Conservation (phyloP, 2,329 filamentous ascomycete genomes). For the Aspergillus amoenus region DNA sequence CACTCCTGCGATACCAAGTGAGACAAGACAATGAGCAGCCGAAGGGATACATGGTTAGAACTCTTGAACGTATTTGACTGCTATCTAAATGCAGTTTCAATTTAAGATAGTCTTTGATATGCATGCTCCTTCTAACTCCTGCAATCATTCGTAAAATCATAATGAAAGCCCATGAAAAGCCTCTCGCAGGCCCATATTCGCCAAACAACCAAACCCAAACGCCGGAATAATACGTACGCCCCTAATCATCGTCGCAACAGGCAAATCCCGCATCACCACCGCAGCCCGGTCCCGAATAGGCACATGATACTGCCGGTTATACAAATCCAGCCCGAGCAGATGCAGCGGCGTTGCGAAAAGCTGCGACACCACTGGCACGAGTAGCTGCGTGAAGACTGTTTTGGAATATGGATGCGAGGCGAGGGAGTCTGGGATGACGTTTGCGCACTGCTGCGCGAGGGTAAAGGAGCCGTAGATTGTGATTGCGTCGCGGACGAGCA, state of each 20-base stretch:
- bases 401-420: constrained; percentile 22
- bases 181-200: constrained; percentile 55
- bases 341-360: constrained; percentile 78
- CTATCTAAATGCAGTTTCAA: too few species aligned
- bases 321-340: constrained; percentile 79
- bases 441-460: constrained; percentile 23
- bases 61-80: too few species aligned
- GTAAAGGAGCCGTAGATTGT: constrained; percentile 66
- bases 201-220: constrained; percentile 82
- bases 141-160: too few species aligned
- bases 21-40: too few species aligned
- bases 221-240: constrained; percentile 83
- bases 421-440: constrained; percentile 23
- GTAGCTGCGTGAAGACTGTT: constrained; percentile 61
- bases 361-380: constrained; percentile 74
- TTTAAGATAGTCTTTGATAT: too few species aligned
- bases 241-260: constrained; percentile 67
- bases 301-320: constrained; percentile 61
- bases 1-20: too few species aligned
- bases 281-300: constrained; percentile 57
- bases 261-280: constrained; percentile 71
- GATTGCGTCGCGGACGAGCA: constrained; percentile 74
- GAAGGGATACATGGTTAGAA: too few species aligned
- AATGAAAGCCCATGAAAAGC: not conserved
- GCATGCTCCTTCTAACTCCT: too few species aligned